Percentiles rank a stretch among this genome's conserved stretches.
These are phyloP conservation scores for Microbotryum saponariae DNA, from an alignment of 1,284 basidiomycete species.

Conservation along the genomic window DNA sequence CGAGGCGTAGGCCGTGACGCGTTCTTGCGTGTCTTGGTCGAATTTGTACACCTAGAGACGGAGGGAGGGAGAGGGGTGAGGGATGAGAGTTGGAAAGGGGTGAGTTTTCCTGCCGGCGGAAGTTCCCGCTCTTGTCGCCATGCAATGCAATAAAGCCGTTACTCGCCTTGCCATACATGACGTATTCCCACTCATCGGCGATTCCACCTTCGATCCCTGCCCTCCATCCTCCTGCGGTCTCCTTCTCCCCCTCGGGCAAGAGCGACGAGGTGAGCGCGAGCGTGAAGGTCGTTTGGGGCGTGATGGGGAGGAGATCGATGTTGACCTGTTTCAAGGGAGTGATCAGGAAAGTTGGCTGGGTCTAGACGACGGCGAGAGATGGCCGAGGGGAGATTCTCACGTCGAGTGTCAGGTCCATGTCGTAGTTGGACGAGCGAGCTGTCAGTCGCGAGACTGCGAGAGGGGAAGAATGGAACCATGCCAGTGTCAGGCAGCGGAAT, in stretches of 20 bases:
- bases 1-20: conserved; percentile 90
- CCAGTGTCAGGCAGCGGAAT: conserved; percentile 6
- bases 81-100: neutral
- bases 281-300: conserved; percentile 50
- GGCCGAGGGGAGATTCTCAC: conserved; percentile 12
- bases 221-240: conserved; percentile 74
- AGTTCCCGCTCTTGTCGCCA: neutral
- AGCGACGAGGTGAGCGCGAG: conserved; percentile 79
- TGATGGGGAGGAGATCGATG: conserved; percentile 72
- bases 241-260: conserved; percentile 65
- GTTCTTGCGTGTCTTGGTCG: conserved; percentile 73
- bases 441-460: conserved; percentile 70
- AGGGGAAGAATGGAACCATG: neutral
- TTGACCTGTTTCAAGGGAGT: conserved; percentile 52
- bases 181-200: conserved; percentile 96
- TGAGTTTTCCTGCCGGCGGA: neutral
- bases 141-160: neutral
- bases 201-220: conserved; percentile 76
- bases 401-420: conserved; percentile 82
- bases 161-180: conserved; percentile 94
- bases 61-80: neutral
- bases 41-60: conserved; percentile 81
- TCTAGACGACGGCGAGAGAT: neutral
- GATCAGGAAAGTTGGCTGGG: conserved; percentile 11
- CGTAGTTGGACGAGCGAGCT: conserved; percentile 73